Base-by-base conservation (phyloP, 192 early-diverging fungal species). In the Coemansia sp. region DNA sequence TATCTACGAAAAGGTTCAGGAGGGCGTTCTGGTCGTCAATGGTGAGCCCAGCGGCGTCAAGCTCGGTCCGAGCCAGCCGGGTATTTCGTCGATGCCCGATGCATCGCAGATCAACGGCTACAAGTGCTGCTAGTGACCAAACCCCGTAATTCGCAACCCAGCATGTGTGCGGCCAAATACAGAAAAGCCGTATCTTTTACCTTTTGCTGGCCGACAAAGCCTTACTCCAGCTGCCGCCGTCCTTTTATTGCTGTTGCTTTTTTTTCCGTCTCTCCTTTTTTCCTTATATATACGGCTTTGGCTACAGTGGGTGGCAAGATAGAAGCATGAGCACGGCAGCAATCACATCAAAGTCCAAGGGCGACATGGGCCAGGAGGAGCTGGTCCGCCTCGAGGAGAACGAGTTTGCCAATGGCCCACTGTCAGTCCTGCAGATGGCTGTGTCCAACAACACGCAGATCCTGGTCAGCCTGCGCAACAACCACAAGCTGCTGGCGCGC, bases 371-470 rank as follows among this genome's bases (percentile, higher is more conserved):
- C 14, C 56, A 60, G 19, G 90, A 88, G 60, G 95, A 99, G 76
- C 82, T 99, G 47, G 69, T 71, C 47, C 81, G 81, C 45, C 77
- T 89, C 25, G 95, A 99, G 60, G 89, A 98, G 60, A 73, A 87
- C 39, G 94, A 98, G 75, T 97, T 99, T 70, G 86, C 84, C 52
- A 96, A 88, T 41, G 96, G 96, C 5, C 96, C 96, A 32, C 81
- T 99, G 32, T 99, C 96, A 4, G 88, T 99, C 17, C 78, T 99
- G 46, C 84, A 84, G 33, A 82, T 85, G 78, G 88, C 94, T 5
- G 93, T 97, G 27, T 90, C 86, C 66, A 96, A 94, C 79, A 90
- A 89, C 77, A 89, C 87, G 32, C 95, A 98, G 76, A 87, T 99
- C 21, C 83, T 99, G 45, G 88, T 99, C 63, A 94, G 81, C 51